A percentile compares a stretch with the other conserved stretches of the same genome.
phyloP scores from a whole-genome alignment of 2,329 filamentous ascomycete species.

The Aspergillus tamarii region DNA sequence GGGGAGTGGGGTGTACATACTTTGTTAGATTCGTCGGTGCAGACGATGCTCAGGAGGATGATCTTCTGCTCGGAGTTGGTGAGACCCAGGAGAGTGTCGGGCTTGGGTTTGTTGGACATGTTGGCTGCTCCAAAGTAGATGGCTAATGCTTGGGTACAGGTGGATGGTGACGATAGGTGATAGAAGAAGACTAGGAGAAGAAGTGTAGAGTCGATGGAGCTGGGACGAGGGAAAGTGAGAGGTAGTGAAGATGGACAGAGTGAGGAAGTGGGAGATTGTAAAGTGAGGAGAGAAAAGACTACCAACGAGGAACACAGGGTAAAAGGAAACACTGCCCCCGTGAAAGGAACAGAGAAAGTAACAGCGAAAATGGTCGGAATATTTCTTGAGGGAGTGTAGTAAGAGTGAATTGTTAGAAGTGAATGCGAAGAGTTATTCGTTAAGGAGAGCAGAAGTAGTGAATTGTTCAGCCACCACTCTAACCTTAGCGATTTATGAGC shows the following conservation, averaged over 20 bases:
- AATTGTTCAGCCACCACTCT: slow-evolving; percentile 2
- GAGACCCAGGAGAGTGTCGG: slow-evolving; percentile 22
- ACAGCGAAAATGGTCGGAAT: not conserved
- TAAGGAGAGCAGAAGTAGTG: not conserved
- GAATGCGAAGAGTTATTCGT: not conserved
- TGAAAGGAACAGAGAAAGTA: not conserved
- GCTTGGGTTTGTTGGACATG: slow-evolving; percentile 22
- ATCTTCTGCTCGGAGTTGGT: slow-evolving; percentile 21
- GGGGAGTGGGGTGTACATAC: slow-evolving; percentile 8
- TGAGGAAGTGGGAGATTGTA: slow-evolving; percentile 1
- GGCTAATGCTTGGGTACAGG: not conserved
- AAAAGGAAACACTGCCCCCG: not conserved
- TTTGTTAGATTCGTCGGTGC: slow-evolving; percentile 18
- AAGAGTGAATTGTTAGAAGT: not conserved
- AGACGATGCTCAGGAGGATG: slow-evolving; percentile 24
- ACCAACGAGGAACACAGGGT: slow-evolving; percentile 4
- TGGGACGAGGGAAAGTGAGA: not conserved
- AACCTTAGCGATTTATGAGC: not conserved
- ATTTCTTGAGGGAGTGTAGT: not conserved
- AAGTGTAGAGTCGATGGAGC: not conserved
- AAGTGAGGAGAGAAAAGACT: slow-evolving; percentile 8
- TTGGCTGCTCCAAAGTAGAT: not conserved
- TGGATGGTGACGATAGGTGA: not conserved
- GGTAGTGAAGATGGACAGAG: not conserved
- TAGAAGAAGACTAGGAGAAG: not conserved